Percentiles rank a stretch among this genome's conserved stretches.
These are phyloP conservation scores for Fibroporia radiculosa DNA, from an alignment of 768 basidiomycete species.

Conservation along the genomic window DNA sequence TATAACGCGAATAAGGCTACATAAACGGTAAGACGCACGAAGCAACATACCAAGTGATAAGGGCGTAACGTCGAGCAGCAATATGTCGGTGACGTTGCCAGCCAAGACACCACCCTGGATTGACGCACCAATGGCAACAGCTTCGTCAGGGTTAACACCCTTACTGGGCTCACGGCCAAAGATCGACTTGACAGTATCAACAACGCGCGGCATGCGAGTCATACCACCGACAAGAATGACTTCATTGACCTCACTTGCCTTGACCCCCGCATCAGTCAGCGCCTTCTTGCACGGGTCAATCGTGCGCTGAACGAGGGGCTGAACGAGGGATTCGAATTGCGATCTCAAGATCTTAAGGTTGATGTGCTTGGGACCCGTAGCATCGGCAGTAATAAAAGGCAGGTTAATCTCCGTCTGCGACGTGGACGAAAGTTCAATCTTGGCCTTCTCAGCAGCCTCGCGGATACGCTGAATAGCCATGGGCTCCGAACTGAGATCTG, in stretches of 20 bases:
- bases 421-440: slow-evolving; percentile 94
- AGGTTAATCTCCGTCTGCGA: slow-evolving; percentile 95
- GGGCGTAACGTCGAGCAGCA: slow-evolving; percentile 58
- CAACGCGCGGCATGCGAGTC: slow-evolving; percentile 95
- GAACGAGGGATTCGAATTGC: slow-evolving; percentile 85
- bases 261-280: slow-evolving; percentile 86
- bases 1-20: slow-evolving; percentile 9
- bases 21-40: not conserved
- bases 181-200: slow-evolving; percentile 86
- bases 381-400: slow-evolving; percentile 97
- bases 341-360: slow-evolving; percentile 85
- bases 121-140: slow-evolving; percentile 95
- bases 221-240: slow-evolving; percentile 99
- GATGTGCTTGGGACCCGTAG: slow-evolving; percentile 94
- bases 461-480: slow-evolving; percentile 99
- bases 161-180: slow-evolving; percentile 97
- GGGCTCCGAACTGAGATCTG: slow-evolving; percentile 75
- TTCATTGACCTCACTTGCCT: slow-evolving; percentile 88
- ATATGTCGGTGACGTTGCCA: slow-evolving; percentile 92
- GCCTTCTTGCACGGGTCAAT: slow-evolving; percentile 98
- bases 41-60: slow-evolving; percentile 76
- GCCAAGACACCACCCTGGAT: slow-evolving; percentile 98
- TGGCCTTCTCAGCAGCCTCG: slow-evolving; percentile 99
- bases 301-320: slow-evolving; percentile 77
- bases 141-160: slow-evolving; percentile 99